Evolutionary conservation across 306 rosid genomes (phyloP).

Genomic region (Quillaja saponaria): DNA sequence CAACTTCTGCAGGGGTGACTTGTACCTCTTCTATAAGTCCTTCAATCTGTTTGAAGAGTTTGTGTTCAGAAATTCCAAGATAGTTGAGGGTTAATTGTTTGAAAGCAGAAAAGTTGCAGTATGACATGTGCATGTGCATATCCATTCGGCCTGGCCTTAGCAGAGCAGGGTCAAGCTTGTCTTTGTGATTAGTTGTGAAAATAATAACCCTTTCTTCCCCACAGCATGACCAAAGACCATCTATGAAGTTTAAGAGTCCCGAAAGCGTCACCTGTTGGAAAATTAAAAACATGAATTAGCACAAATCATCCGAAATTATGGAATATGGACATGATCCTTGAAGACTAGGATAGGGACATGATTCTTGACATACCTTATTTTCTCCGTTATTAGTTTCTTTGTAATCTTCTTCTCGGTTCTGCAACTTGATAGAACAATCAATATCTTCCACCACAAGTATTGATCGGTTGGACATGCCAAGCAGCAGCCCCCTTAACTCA

Average conservation of each 20-base stretch:
- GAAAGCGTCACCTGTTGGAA: constrained; percentile 46
- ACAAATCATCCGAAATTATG: background rate
- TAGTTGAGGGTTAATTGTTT: constrained; percentile 35
- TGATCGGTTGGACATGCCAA: constrained; percentile 45
- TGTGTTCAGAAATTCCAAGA: constrained; percentile 33
- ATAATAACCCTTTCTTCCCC: constrained; percentile 46
- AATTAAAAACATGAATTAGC: constrained; percentile 5
- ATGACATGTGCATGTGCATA: constrained; percentile 47
- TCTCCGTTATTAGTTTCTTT: constrained; percentile 11
- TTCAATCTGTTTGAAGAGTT: constrained; percentile 41
- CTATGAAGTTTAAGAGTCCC: constrained; percentile 46
- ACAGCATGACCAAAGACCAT: constrained; percentile 51
- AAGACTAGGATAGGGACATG: background rate
- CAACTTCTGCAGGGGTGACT: constrained; percentile 52
- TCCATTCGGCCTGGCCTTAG: constrained; percentile 64
- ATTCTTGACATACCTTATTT: constrained; percentile 23
- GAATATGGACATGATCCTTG: background rate
- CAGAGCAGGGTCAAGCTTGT: constrained; percentile 48
- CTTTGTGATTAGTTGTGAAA: constrained; percentile 47
- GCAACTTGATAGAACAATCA: constrained; percentile 47
- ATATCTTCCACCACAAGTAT: constrained; percentile 59
- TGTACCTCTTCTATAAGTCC: constrained; percentile 38
- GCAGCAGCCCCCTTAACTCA: constrained; percentile 30
- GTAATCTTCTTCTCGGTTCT: constrained; percentile 29
- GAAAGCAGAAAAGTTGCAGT: constrained; percentile 42